Percentiles rank a stretch among this genome's conserved stretches.
Conservation (phyloP, 345 rosid genomes). For the Xanthoceras sorbifolium region DNA sequence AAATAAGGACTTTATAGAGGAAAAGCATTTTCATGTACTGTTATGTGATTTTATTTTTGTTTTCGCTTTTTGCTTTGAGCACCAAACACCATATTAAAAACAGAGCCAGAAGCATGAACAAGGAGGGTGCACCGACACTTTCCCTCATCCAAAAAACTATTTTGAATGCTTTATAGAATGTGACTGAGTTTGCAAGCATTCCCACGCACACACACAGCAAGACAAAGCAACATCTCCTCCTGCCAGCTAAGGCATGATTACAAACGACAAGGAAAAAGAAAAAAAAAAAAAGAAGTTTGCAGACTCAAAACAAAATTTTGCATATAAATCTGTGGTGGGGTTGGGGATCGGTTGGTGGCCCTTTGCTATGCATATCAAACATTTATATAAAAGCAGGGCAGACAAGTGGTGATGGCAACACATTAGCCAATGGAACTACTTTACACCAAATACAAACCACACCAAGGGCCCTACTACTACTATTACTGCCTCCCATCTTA, state of each 20-base stretch:
- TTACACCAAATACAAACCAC: conserved; percentile 33
- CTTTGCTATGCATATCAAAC: conserved; percentile 3
- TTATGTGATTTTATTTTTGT: too few relatives aligned
- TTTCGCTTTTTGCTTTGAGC: neutral
- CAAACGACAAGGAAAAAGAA: conserved; percentile 24
- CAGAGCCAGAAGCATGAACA: neutral
- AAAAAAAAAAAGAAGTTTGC: neutral
- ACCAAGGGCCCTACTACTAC: conserved; percentile 31
- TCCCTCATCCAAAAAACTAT: neutral
- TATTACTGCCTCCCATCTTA: neutral
- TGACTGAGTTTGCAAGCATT: conserved; percentile 20
- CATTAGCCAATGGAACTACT: conserved; percentile 22
- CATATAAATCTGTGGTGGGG: conserved; percentile 35
- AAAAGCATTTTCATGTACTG: too few relatives aligned
- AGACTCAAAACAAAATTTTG: neutral
- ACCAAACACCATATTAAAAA: neutral
- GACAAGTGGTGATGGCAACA: conserved; percentile 30
- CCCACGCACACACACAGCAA: neutral
- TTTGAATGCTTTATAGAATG: neutral
- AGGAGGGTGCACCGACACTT: conserved; percentile 14
- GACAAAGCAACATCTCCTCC: conserved; percentile 28
- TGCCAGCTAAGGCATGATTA: conserved; percentile 43
- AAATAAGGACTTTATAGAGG: too few relatives aligned
- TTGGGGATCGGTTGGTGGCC: conserved; percentile 25
- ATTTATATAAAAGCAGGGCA: conserved; percentile 18